Conservation (phyloP, 2,329 filamentous ascomycete genomes). For the Botrytis medusae region DNA sequence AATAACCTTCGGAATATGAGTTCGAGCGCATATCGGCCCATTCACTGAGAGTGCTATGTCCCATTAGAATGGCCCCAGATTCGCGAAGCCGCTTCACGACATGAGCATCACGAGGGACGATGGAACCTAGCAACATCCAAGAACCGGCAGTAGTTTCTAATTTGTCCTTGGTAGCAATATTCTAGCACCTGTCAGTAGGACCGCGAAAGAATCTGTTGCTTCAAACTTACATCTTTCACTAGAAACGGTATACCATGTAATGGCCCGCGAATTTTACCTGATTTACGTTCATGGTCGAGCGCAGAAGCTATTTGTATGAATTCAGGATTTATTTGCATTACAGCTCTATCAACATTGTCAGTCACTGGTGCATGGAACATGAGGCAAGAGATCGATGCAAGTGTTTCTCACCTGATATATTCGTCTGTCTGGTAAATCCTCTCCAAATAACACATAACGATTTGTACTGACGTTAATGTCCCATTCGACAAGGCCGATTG, state of each 20-base stretch:
- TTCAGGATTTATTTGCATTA: constrained; percentile 70
- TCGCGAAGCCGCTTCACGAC: constrained; percentile 61
- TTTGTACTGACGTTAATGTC: constrained; percentile 55
- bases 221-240: constrained; percentile 58
- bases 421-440: constrained; percentile 61
- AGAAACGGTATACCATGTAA: constrained; percentile 75
- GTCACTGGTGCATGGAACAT: background rate
- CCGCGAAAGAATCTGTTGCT: background rate
- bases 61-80: constrained; percentile 64
- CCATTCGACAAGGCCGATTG: constrained; percentile 57
- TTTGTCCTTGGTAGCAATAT: constrained; percentile 65
- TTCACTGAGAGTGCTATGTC: constrained; percentile 69
- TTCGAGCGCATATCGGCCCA: constrained; percentile 72
- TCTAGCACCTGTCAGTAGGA: constrained; percentile 36
- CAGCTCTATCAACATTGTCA: constrained; percentile 43
- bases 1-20: constrained; percentile 68
- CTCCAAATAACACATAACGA: constrained; percentile 62
- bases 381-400: background rate
- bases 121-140: constrained; percentile 63
- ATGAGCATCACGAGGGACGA: constrained; percentile 66
- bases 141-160: constrained; percentile 75
- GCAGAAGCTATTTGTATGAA: constrained; percentile 58
- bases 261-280: constrained; percentile 58
- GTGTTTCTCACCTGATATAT: constrained; percentile 56
- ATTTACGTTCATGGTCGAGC: constrained; percentile 59